Evolutionary conservation across 441 rosid species (phyloP), one percentile per base, ranked within the genome.

Genomic region (Codiaeum variegatum): DNA sequence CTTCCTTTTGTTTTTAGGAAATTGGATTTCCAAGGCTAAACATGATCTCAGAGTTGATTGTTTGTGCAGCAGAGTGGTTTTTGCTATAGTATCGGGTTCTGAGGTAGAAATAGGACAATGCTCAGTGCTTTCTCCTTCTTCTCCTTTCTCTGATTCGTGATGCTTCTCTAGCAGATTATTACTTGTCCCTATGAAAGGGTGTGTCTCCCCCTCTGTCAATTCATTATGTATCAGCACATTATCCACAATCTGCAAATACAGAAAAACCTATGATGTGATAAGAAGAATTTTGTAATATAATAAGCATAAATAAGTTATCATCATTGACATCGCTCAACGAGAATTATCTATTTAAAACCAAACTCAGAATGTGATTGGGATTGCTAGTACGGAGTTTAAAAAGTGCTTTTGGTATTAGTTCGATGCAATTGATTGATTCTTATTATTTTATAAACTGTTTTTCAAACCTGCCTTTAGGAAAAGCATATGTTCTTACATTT

Each of bases 1-100:
- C 74, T 88, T 94, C 79, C 98, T 88, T 79, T 94, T 94, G 85
- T 85, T 92, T 77, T 79, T 83, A 0, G 96, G 96, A 76, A 94
- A 80, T 67, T 86, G 81, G 74, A 88, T 71, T 54, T 92, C 96
- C 3, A 93, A 77, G 56, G 90, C 91, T 69, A 94, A 83, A 83
- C 90, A 88, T 62, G 94, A 84, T 74, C 86, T 82, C 28, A 91
- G 88, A 78, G 82, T 82, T 18, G 91, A 78, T 44, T 85, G 88
- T 49, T 58, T 81, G 71, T 77, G 84, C 66, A 77, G 31, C 10
- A 54, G 66, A 0, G 47, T 56, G 44, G 75, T 42, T 79, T 73
- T 81, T 13, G 70, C 73, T 60, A 44, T 75, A 7, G 71, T 38
- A 66, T 79, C 81, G 2, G 80, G 75, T 78, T 83, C 88, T 71